Evolutionary conservation across 331 rosid species (phyloP).

Genomic region (Quercus phellos): DNA sequence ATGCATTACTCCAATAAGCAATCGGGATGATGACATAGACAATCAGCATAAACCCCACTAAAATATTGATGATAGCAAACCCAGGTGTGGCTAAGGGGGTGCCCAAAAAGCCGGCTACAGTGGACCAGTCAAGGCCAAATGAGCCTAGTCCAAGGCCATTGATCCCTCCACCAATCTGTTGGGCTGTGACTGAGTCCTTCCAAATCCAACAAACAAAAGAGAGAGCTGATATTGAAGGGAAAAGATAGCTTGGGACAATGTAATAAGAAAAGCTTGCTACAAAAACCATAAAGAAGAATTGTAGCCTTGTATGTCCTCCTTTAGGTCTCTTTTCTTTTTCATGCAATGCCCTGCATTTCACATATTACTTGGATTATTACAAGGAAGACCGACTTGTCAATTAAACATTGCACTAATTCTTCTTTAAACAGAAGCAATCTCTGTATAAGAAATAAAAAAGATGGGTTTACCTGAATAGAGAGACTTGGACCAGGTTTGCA

Average conservation of each 20-base stretch:
- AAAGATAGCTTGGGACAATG: constrained; percentile 57
- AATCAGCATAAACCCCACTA: constrained; percentile 43
- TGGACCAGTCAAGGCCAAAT: constrained; percentile 71
- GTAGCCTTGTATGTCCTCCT: constrained; percentile 65
- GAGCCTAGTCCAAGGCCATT: constrained; percentile 73
- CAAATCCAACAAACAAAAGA: constrained; percentile 68
- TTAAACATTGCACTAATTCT: too few relatives aligned
- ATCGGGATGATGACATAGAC: constrained; percentile 47
- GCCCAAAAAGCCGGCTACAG: constrained; percentile 57
- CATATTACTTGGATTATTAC: background rate
- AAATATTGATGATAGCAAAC: constrained; percentile 52
- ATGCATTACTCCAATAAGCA: constrained; percentile 54
- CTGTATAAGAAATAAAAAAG: background rate
- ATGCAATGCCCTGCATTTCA: constrained; percentile 69
- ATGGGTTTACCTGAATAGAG: constrained; percentile 62
- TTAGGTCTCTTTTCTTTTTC: constrained; percentile 66
- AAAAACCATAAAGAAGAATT: constrained; percentile 60
- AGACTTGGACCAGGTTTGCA: constrained; percentile 66
- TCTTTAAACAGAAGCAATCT: background rate
- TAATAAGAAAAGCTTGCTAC: constrained; percentile 64
- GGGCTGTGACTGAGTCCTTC: constrained; percentile 71
- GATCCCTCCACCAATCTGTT: constrained; percentile 72
- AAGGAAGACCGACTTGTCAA: background rate
- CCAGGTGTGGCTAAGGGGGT: constrained; percentile 71
- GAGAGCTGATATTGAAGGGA: constrained; percentile 52